Evolutionary conservation across 2,329 filamentous ascomycete genomes (phyloP), one percentile per base, ranked within the genome.

Genomic region (Curvularia sp.): DNA sequence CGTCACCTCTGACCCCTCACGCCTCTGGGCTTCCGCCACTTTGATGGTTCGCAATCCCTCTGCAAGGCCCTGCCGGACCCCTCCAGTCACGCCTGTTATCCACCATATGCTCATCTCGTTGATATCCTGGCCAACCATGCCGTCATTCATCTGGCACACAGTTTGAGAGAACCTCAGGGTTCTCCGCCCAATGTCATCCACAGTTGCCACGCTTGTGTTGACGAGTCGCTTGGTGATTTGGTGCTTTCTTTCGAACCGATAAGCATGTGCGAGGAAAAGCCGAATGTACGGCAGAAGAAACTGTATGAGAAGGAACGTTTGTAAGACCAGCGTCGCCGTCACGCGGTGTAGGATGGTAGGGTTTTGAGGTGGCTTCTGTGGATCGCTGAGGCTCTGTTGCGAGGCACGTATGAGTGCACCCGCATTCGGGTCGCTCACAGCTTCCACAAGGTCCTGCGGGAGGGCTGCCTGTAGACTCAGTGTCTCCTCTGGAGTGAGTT

Each of bases 171-270:
- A 67, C 33, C 76, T 78, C 28, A 86, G 64, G 20, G 85, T 79
- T 15, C 80, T 77, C 56, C 82, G 83, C 3, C 86, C 83, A 43
- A 89, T 64, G 48, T 74, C 75, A 61, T 87, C 83, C 3, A 84
- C 83, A 2, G 84, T 80, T 47, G 80, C 79, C 31, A 88, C 75
- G 5, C 85, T 78, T 22, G 79, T 78, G 7, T 80, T 79, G 18
- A 89, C 73, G 1, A 89, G 61, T 24, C 83, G 83, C 68, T 88
- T 84, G 0, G 84, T 87, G 59, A 93, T 80, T 61, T 85, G 85
- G 75, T 92, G 85, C 64, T 86, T 83, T 15, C 87, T 83, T 71
- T 93, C 89, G 62, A 88, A 88, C 49, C 82, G 79, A 61, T 87
- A 88, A 15, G 84, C 80, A 15, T 82, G 75, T 15, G 80, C 79